Conservation (phyloP, 495 filamentous ascomycete species). For the Lophium mytilinum region DNA sequence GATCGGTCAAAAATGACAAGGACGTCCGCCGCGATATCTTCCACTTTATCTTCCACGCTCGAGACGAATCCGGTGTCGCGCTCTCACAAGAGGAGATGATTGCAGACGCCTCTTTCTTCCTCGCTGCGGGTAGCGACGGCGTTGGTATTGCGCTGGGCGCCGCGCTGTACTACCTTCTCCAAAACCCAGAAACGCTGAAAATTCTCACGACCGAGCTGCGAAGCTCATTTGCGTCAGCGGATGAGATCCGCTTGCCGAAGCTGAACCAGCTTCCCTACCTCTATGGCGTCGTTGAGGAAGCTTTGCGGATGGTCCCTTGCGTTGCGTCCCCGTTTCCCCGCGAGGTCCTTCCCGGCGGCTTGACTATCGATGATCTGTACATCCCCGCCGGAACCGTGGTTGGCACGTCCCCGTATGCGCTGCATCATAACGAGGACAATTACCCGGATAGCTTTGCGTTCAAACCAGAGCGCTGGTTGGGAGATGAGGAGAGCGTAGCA, state of each 20-base stretch:
- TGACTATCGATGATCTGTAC: conserved; percentile 42
- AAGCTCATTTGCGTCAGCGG: conserved; percentile 2
- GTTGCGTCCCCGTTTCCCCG: conserved; percentile 49
- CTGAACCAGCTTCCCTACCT: conserved; percentile 44
- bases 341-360: conserved; percentile 53
- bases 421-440: conserved; percentile 5
- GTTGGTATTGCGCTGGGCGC: conserved; percentile 38
- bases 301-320: conserved; percentile 56
- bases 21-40: conserved; percentile 17
- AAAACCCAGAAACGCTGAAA: conserved; percentile 36
- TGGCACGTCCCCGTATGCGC: not conserved
- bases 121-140: conserved; percentile 21
- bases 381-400: conserved; percentile 40
- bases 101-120: conserved; percentile 22
- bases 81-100: conserved; percentile 18
- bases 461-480: conserved; percentile 11
- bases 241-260: conserved; percentile 39
- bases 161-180: conserved; percentile 52
- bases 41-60: conserved; percentile 17
- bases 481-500: not conserved
- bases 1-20: not conserved
- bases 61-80: conserved; percentile 24
- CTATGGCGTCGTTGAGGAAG: conserved; percentile 53
- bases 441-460: not conserved
- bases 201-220: conserved; percentile 45